Evolutionary conservation across 2,329 filamentous ascomycete species (phyloP).

Genomic region (Aspergillus eucalypticola): DNA sequence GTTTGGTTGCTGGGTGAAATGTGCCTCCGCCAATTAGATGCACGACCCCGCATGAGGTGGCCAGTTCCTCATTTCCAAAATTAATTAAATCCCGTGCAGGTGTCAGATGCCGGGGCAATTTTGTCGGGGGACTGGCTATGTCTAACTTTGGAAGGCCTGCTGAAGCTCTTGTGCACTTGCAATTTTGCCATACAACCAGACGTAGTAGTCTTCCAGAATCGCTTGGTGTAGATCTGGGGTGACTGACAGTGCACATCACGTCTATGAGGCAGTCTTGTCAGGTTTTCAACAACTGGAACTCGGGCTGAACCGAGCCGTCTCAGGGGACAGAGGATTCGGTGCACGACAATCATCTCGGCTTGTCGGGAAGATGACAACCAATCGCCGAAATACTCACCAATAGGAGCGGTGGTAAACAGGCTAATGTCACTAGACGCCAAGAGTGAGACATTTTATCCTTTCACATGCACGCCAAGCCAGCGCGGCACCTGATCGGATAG

Average conservation of each 20-base stretch:
- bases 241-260: background rate
- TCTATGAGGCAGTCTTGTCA: background rate
- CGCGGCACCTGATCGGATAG: background rate
- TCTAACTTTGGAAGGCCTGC: background rate
- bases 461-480: slow-evolving; percentile 3
- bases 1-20: background rate
- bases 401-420: background rate
- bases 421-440: slow-evolving; percentile 1
- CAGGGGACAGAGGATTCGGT: background rate
- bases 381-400: slow-evolving; percentile 6
- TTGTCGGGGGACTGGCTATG: background rate
- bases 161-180: background rate
- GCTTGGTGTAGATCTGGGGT: background rate
- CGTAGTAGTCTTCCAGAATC: background rate
- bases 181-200: background rate
- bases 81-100: slow-evolving; percentile 8
- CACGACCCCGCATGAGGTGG: slow-evolving; percentile 4
- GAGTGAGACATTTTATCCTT: slow-evolving; percentile 4
- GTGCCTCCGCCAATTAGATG: slow-evolving; percentile 3
- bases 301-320: slow-evolving; percentile 1
- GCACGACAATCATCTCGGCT: background rate
- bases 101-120: background rate
- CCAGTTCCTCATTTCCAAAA: background rate
- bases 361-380: background rate
- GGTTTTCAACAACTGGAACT: background rate